phyloP scores from a whole-genome alignment of 2,329 filamentous ascomycete species.

The Chrysoporthe cubensis region DNA sequence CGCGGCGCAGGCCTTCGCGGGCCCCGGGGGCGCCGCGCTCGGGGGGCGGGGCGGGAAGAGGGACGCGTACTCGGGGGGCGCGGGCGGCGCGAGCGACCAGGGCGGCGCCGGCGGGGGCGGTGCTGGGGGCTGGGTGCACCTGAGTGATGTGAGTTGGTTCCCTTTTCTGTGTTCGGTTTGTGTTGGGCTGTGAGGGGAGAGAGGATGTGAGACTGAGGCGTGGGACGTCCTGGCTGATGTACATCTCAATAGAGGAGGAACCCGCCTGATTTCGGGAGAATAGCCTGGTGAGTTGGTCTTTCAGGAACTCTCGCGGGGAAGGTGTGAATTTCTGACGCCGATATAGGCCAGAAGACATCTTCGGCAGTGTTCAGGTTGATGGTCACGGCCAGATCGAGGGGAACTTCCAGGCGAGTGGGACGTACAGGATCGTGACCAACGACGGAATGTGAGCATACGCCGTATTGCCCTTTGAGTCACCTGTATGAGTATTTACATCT shows the following conservation, averaged over 20 bases:
- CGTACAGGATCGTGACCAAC: conserved; percentile 37
- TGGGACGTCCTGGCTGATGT: background rate
- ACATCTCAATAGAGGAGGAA: conserved; percentile 49
- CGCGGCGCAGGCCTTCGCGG: conserved; percentile 64
- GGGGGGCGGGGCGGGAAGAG: conserved; percentile 51
- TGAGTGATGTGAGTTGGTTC: conserved; percentile 54
- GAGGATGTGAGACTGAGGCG: background rate
- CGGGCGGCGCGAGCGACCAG: conserved; percentile 60
- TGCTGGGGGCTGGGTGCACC: conserved; percentile 65
- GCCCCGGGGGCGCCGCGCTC: conserved; percentile 57
- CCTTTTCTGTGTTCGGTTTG: background rate
- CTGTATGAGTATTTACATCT: background rate
- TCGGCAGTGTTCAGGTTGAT: conserved; percentile 70
- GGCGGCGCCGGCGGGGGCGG: conserved; percentile 65
- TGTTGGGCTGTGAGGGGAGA: background rate
- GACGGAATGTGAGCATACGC: conserved; percentile 28
- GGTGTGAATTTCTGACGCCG: background rate
- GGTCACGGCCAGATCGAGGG: conserved; percentile 60
- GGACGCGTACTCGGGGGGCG: conserved; percentile 55
- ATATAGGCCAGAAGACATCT: conserved; percentile 64
- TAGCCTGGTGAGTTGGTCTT: conserved; percentile 55
- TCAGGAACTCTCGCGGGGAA: background rate
- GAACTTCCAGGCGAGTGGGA: conserved; percentile 62
- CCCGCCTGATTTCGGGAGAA: conserved; percentile 68
- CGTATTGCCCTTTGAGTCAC: background rate